Evolutionary conservation across 345 rosid species (phyloP).

Genomic region (Gossypium arboreum): DNA sequence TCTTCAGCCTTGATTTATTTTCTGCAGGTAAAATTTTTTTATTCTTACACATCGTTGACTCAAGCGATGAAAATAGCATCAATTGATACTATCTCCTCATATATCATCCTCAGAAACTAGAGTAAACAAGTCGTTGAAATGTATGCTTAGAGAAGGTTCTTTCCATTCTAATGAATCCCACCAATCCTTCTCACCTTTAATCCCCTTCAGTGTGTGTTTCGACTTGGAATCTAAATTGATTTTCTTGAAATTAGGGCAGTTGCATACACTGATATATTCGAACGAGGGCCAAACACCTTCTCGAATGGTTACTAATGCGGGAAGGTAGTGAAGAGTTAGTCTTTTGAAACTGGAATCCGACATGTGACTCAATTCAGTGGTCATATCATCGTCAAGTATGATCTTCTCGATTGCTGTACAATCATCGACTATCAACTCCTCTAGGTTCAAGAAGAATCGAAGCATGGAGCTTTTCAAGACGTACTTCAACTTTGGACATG

Average conservation of each 20-base stretch:
- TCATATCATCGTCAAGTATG: background rate
- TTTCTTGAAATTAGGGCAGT: constrained; percentile 1
- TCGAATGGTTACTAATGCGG: background rate
- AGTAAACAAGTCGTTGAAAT: constrained; percentile 4
- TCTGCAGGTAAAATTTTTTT: background rate
- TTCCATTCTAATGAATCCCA: constrained; percentile 15
- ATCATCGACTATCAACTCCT: constrained; percentile 12
- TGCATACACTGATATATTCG: constrained; percentile 5
- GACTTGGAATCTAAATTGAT: background rate
- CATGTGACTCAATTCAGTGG: background rate
- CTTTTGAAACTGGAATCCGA: background rate
- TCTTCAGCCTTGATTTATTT: background rate
- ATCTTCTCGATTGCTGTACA: constrained; percentile 9
- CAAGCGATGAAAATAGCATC: background rate
- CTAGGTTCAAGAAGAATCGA: background rate
- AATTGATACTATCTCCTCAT: background rate
- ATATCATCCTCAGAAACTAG: constrained; percentile 2
- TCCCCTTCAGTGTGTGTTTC: constrained; percentile 2
- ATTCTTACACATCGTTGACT: background rate
- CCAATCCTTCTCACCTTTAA: constrained; percentile 15
- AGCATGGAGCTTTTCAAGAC: constrained; percentile 14
- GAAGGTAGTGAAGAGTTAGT: constrained; percentile 14
- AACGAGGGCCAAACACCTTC: constrained; percentile 5
- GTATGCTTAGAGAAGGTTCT: constrained; percentile 2
- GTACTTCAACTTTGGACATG: constrained; percentile 9